Evolutionary conservation across 1,284 basidiomycete species (phyloP).

Genomic region (Boletellus deceptivus): DNA sequence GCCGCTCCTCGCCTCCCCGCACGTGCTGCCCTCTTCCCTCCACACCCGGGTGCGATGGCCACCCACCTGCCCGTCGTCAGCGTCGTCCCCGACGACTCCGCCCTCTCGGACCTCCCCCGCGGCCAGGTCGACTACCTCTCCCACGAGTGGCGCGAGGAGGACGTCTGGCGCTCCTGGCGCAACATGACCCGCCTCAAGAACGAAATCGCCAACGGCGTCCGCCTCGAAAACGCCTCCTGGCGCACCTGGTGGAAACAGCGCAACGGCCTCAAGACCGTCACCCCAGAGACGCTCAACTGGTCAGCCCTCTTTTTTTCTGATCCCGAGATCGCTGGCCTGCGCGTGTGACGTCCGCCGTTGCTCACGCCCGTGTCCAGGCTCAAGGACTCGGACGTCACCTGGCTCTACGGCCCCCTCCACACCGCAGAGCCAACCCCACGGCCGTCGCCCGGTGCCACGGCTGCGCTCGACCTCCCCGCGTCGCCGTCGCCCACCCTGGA

Average conservation of each 20-base stretch:
- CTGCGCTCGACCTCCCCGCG: slow-evolving; percentile 37
- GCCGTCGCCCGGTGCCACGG: slow-evolving; percentile 25
- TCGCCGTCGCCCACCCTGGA: slow-evolving; percentile 31
- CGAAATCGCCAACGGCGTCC: slow-evolving; percentile 93
- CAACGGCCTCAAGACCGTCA: slow-evolving; percentile 93
- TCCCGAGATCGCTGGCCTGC: neutral
- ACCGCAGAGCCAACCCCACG: slow-evolving; percentile 66
- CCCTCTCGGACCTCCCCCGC: slow-evolving; percentile 60
- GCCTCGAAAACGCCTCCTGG: slow-evolving; percentile 98
- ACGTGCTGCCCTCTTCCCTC: neutral
- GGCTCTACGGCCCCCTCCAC: slow-evolving; percentile 97
- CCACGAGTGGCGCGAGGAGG: slow-evolving; percentile 97
- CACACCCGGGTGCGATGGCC: slow-evolving; percentile 41
- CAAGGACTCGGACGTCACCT: slow-evolving; percentile 98
- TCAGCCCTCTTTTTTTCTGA: slow-evolving; percentile 42
- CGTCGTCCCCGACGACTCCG: slow-evolving; percentile 63
- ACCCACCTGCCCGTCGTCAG: slow-evolving; percentile 68
- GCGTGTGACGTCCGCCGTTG: neutral
- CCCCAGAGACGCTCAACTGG: slow-evolving; percentile 98
- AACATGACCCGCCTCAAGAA: slow-evolving; percentile 99
- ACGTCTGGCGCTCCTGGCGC: slow-evolving; percentile 97
- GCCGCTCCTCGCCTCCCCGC: too few species aligned
- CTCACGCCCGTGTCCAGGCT: slow-evolving; percentile 60
- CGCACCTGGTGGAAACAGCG: slow-evolving; percentile 99
- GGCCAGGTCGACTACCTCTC: slow-evolving; percentile 84